Conservation (phyloP, 2,329 filamentous ascomycete genomes). For the Aspergillus sp. region DNA sequence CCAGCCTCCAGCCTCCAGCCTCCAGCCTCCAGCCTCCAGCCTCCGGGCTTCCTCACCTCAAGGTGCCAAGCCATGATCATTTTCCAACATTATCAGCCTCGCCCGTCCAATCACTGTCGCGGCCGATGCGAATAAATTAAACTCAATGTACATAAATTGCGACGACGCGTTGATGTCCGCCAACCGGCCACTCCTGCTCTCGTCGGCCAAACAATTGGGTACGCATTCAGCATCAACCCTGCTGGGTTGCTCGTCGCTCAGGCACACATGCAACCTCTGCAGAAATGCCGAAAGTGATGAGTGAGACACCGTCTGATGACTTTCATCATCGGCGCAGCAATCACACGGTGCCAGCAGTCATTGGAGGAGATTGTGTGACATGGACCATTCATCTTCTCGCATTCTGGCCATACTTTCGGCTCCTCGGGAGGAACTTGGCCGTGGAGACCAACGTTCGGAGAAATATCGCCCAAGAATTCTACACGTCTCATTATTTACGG, state of each 20-base stretch:
- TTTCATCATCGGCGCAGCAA: conserved; percentile 1
- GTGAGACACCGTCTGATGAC: neutral
- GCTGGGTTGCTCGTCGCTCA: neutral
- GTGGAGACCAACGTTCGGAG: conserved; percentile 1
- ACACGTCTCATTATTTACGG: neutral
- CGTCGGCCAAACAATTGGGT: neutral
- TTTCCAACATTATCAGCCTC: neutral
- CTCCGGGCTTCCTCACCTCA: neutral
- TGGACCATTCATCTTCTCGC: neutral
- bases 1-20: neutral
- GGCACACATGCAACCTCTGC: neutral
- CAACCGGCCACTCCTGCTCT: neutral
- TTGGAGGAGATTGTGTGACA: conserved; percentile 1
- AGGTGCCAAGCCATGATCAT: neutral
- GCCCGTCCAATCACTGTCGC: neutral
- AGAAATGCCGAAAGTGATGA: neutral
- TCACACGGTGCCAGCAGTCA: neutral
- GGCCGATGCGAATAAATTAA: neutral
- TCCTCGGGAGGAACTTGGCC: conserved; percentile 3
- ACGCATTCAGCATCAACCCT: neutral
- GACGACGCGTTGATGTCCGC: neutral
- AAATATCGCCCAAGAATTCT: neutral
- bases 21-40: neutral
- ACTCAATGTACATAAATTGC: neutral
- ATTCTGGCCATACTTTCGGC: conserved; percentile 1